Base-by-base conservation (phyloP, 108 stramenopile species). In the Chaetoceros tenuissimus region DNA sequence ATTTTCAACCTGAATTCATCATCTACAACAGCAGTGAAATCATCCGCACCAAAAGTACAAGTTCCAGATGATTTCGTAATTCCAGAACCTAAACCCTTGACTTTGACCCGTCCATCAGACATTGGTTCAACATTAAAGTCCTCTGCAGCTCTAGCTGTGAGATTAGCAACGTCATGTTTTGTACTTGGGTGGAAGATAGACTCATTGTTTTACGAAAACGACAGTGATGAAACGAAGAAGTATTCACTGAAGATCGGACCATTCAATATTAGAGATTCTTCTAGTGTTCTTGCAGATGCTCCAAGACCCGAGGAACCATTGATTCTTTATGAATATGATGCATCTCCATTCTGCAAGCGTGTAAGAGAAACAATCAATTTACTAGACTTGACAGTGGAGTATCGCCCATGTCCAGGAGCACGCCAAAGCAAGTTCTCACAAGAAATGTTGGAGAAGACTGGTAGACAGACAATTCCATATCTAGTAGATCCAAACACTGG, bases 321-420 rank as follows among this genome's bases (percentile, higher is more conserved):
- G 20, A 80, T 95, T 18, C 43, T 97, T 10, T 97, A 95, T 68
- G 93, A 93, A 51, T 92, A 79, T 40, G 94, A 95, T 47, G 71
- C 81, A 1, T 92, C 79, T 48, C 93, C 96, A 3, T 81, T 65
- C 55, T 93, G 91, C 69, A 75, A 81, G 28, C 79, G 86, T 30
- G 94, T 97, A 24, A 70, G 94, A 31, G 96, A 97, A 72, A 77
- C 74, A 22, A 59, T 87, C 55, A 83, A 78, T 62, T 56, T 95
- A 16, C 70, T 97, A 16, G 91, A 92, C 48, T 67, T 97, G 20
- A 81, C 85, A 1, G 79, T 85, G 19, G 79, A 83, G 46, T 81
- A 64, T 59, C 74, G 85, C 19, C 89, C 93, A n/a, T 79, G 75
- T 46, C 87, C 87, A 23, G 74, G 78, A 1, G 77, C 71, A 17